These are phyloP conservation scores for Lizonia empirigonia DNA, from an alignment of 2,329 filamentous ascomycete genomes.

Conservation along the genomic window DNA sequence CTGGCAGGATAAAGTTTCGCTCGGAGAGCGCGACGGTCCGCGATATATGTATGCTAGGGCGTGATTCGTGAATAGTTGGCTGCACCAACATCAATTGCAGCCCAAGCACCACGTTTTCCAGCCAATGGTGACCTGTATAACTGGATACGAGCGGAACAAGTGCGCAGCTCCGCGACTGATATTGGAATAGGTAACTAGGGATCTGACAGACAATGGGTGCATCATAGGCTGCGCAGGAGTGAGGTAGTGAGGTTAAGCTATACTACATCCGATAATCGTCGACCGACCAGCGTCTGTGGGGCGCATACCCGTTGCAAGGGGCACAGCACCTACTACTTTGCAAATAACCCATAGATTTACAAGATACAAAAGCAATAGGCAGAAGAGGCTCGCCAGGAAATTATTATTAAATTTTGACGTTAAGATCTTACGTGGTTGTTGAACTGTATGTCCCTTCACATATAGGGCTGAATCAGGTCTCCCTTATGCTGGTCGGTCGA, in stretches of 20 bases:
- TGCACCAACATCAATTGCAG: constrained; percentile 20
- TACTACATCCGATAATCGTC: too few relatives aligned
- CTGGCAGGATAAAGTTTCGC: not conserved
- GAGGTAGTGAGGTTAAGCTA: constrained; percentile 30
- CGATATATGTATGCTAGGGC: constrained; percentile 27
- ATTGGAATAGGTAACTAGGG: constrained; percentile 14
- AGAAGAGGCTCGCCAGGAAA: too few relatives aligned
- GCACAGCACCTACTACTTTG: too few relatives aligned
- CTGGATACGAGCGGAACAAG: constrained; percentile 19
- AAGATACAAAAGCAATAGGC: too few relatives aligned
- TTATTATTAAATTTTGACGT: too few relatives aligned
- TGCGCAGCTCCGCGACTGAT: constrained; percentile 26
- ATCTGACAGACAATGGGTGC: not conserved
- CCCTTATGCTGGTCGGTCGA: too few relatives aligned
- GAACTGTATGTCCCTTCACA: too few relatives aligned
- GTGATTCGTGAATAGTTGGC: constrained; percentile 18
- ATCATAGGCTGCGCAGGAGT: constrained; percentile 7
- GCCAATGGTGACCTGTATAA: constrained; percentile 5
- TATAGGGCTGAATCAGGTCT: too few relatives aligned
- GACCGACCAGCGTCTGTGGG: too few relatives aligned
- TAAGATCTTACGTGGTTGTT: too few relatives aligned
- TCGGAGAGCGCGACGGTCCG: constrained; percentile 32
- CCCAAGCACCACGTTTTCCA: constrained; percentile 15
- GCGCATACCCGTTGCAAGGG: too few relatives aligned
- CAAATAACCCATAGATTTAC: too few relatives aligned